These are phyloP conservation scores for Calocybe indica DNA, from an alignment of 768 basidiomycete species.

Conservation along the genomic window DNA sequence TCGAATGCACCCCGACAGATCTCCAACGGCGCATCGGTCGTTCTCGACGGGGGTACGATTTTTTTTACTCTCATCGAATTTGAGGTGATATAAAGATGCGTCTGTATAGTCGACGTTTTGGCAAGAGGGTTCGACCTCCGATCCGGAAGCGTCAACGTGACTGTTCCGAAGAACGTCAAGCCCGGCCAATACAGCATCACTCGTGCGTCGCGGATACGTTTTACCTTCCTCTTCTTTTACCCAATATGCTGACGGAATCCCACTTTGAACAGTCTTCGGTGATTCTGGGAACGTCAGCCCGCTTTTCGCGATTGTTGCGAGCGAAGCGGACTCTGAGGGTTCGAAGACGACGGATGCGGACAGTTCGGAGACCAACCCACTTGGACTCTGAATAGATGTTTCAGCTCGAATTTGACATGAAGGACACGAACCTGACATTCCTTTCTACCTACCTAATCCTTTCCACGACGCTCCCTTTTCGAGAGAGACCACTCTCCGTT, in stretches of 20 bases:
- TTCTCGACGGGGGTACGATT: slow-evolving; percentile 23
- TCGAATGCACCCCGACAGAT: slow-evolving; percentile 31
- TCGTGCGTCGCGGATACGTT: slow-evolving; percentile 25
- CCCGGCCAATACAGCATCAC: slow-evolving; percentile 32
- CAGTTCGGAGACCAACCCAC: not conserved
- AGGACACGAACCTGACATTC: too few relatives aligned
- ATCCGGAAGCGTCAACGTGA: slow-evolving; percentile 26
- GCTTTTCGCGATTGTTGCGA: slow-evolving; percentile 25
- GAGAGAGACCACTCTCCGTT: too few relatives aligned
- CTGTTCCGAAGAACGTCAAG: slow-evolving; percentile 26
- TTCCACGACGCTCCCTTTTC: too few relatives aligned
- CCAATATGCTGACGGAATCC: not conserved
- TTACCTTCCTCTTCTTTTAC: not conserved
- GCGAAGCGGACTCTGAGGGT: too few relatives aligned
- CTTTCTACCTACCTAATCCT: too few relatives aligned
- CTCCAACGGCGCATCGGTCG: slow-evolving; percentile 32
- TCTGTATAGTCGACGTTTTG: slow-evolving; percentile 21
- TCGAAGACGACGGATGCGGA: not conserved
- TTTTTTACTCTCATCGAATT: not conserved
- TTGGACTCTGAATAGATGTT: not conserved
- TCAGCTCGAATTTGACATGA: too few relatives aligned
- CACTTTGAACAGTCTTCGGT: slow-evolving; percentile 34
- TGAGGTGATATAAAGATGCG: not conserved
- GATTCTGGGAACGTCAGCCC: slow-evolving; percentile 42
- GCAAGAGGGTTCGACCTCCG: slow-evolving; percentile 30